These are phyloP conservation scores for Kitagawia praeruptora DNA, from an alignment of 129 eudicot genomes.

Conservation along the genomic window DNA sequence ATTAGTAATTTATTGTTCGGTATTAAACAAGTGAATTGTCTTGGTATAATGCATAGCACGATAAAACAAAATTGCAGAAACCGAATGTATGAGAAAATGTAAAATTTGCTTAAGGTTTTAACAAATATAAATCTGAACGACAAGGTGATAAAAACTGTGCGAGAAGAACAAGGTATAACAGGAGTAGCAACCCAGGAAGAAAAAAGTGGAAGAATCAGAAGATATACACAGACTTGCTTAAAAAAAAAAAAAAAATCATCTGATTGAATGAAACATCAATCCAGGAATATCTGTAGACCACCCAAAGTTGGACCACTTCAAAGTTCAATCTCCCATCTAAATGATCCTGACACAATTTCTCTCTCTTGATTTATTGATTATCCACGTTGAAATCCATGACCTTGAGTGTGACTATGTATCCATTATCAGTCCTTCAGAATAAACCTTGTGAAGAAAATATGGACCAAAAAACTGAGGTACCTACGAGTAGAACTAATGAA, in stretches of 20 bases:
- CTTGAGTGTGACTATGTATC: conserved; percentile 32
- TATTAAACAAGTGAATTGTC: neutral
- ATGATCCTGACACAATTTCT: conserved; percentile 16
- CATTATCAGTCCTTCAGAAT: conserved; percentile 28
- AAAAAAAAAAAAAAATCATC: conserved; percentile 9
- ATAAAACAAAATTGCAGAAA: neutral
- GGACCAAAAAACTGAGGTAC: conserved; percentile 20
- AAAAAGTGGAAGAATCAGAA: neutral
- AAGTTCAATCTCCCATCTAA: conserved; percentile 6
- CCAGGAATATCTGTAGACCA: conserved; percentile 18
- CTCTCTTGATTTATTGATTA: conserved; percentile 25
- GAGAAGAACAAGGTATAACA: neutral
- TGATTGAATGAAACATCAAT: conserved; percentile 1
- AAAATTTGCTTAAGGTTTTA: too few species aligned
- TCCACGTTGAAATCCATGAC: conserved; percentile 27
- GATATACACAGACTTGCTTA: conserved; percentile 6
- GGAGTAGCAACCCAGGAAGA: neutral
- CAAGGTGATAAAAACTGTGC: too few species aligned
- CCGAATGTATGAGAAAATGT: neutral
- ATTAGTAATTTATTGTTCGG: too few species aligned
- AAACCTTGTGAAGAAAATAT: conserved; percentile 14
- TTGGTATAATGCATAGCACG: neutral
- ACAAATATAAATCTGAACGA: too few species aligned
- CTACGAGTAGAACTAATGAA: conserved; percentile 4
- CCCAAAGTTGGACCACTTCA: conserved; percentile 19